Conservation (phyloP, 2,329 filamentous ascomycete genomes). For the Epichloe gansuensis region DNA sequence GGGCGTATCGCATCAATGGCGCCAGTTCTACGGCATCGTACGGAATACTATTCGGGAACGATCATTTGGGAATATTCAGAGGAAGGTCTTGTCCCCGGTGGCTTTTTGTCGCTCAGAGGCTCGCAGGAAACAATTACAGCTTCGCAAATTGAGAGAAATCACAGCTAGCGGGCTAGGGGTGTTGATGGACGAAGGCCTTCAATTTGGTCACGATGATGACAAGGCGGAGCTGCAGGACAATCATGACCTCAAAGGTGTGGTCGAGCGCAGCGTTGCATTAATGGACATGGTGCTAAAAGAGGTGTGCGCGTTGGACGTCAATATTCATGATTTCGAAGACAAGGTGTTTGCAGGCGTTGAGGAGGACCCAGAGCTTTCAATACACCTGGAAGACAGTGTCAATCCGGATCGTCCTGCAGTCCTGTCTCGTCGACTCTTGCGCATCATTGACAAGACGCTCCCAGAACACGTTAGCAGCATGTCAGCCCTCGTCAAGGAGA, state of each 20-base stretch:
- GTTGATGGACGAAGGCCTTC: slow-evolving; percentile 74
- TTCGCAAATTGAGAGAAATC: slow-evolving; percentile 64
- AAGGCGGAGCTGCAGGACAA: slow-evolving; percentile 39
- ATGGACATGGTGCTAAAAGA: slow-evolving; percentile 78
- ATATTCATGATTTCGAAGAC: slow-evolving; percentile 53
- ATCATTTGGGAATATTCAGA: slow-evolving; percentile 58
- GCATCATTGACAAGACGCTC: slow-evolving; percentile 56
- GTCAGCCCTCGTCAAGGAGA: slow-evolving; percentile 40
- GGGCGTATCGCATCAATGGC: slow-evolving; percentile 42
- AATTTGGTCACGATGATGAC: slow-evolving; percentile 50
- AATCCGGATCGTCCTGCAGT: slow-evolving; percentile 39
- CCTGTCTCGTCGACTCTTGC: slow-evolving; percentile 54
- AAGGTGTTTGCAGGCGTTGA: slow-evolving; percentile 52
- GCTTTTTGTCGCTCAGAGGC: slow-evolving; percentile 65
- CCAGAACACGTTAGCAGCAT: slow-evolving; percentile 53
- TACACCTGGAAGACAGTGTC: slow-evolving; percentile 35
- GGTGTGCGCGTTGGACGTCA: slow-evolving; percentile 50
- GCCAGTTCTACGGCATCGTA: slow-evolving; percentile 70
- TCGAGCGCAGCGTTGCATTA: slow-evolving; percentile 68
- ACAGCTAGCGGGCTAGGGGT: slow-evolving; percentile 80
- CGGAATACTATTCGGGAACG: slow-evolving; percentile 62
- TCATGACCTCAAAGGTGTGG: slow-evolving; percentile 52
- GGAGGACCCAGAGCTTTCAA: slow-evolving; percentile 45
- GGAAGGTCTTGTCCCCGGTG: slow-evolving; percentile 65
- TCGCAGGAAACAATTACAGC: slow-evolving; percentile 55